Evolutionary conservation across 2,329 filamentous ascomycete species (phyloP).

Genomic region (Hypoxylon sp.): DNA sequence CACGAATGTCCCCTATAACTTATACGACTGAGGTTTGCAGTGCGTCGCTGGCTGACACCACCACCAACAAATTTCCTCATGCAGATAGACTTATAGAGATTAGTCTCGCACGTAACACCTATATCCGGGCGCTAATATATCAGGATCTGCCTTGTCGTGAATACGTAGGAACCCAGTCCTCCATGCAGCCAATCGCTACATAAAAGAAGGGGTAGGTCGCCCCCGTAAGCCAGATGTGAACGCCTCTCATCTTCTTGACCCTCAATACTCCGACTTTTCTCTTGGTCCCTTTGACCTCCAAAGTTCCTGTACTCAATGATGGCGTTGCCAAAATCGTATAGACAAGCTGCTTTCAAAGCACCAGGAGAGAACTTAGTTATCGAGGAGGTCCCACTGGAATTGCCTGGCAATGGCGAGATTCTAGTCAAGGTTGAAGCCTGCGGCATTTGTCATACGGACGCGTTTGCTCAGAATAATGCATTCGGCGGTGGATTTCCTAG

Average conservation of each 20-base stretch:
- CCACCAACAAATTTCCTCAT: not conserved
- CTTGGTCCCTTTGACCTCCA: not conserved
- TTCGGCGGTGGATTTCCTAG: slow-evolving; percentile 58
- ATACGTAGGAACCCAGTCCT: not conserved
- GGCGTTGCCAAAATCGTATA: slow-evolving; percentile 69
- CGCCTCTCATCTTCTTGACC: not conserved
- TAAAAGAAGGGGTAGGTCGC: slow-evolving; percentile 4
- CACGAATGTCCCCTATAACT: not conserved
- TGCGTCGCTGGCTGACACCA: not conserved
- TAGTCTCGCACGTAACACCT: slow-evolving; percentile 9
- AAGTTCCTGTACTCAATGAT: slow-evolving; percentile 29
- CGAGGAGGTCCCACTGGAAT: slow-evolving; percentile 65
- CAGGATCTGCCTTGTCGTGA: slow-evolving; percentile 6
- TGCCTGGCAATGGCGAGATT: slow-evolving; percentile 66
- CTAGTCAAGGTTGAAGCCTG: slow-evolving; percentile 74
- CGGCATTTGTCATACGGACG: slow-evolving; percentile 72
- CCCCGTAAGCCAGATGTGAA: not conserved
- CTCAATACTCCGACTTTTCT: not conserved
- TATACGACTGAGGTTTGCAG: not conserved
- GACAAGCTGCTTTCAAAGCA: slow-evolving; percentile 69
- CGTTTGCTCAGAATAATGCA: slow-evolving; percentile 53
- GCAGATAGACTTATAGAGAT: not conserved
- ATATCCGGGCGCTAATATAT: slow-evolving; percentile 19
- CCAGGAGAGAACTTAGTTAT: slow-evolving; percentile 63
- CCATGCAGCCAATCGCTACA: not conserved